These are phyloP conservation scores for Pilatotrama ljubarskyi DNA, from an alignment of 768 basidiomycete species.

Conservation along the genomic window DNA sequence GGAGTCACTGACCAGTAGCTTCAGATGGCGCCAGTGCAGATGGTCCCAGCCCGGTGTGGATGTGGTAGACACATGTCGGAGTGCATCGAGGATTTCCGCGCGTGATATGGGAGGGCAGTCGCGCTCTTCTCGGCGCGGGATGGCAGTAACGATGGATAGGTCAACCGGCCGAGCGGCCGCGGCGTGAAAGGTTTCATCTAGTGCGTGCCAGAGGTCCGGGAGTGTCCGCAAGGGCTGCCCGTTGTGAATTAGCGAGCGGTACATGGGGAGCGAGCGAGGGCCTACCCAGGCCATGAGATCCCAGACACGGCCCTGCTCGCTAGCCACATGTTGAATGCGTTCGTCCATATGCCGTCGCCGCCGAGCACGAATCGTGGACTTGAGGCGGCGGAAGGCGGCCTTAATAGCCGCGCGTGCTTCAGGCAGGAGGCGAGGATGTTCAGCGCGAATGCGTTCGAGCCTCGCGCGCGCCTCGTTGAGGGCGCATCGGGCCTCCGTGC, in stretches of 20 bases:
- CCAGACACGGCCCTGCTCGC: background rate
- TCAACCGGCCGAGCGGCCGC: background rate
- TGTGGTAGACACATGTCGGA: slow-evolving; percentile 8
- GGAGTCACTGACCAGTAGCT: background rate
- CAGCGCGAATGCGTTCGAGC: background rate
- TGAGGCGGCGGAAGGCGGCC: background rate
- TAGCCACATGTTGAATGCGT: background rate
- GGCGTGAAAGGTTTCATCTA: slow-evolving; percentile 12
- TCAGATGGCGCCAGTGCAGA: slow-evolving; percentile 13
- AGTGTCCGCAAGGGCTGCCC: background rate
- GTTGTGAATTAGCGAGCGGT: background rate
- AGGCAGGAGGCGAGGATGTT: background rate
- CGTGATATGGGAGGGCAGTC: slow-evolving; percentile 2
- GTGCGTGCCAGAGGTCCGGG: background rate
- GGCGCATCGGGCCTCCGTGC: background rate
- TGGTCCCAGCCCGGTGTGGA: slow-evolving; percentile 21
- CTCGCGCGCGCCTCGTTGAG: background rate
- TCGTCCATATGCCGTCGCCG: background rate
- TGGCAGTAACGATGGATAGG: background rate
- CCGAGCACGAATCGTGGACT: background rate
- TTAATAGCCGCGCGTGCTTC: background rate
- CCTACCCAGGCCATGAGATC: background rate
- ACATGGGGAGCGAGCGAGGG: slow-evolving; percentile 3
- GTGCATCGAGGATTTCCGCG: slow-evolving; percentile 10
- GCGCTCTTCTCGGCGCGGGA: background rate